A percentile compares a stretch with the other conserved stretches of the same genome.
Conservation (phyloP, 371 early-diverging fungal species). For the Syncephalis plumigaleata region DNA sequence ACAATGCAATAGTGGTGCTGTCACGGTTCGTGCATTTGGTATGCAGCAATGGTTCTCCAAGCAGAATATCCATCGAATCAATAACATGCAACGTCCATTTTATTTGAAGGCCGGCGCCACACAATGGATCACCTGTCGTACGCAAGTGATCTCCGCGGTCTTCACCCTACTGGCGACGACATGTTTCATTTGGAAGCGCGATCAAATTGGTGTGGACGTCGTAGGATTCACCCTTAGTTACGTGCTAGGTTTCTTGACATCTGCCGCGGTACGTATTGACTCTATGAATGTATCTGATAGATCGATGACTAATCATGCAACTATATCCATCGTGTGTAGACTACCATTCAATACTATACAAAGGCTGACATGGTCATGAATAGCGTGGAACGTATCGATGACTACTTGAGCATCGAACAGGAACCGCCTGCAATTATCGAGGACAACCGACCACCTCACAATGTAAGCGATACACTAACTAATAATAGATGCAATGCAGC, state of each 20-base stretch:
- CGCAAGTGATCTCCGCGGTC: slow-evolving; percentile 46
- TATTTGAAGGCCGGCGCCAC: slow-evolving; percentile 71
- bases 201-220: slow-evolving; percentile 44
- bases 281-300: slow-evolving; percentile 25
- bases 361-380: slow-evolving; percentile 51
- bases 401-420: slow-evolving; percentile 33
- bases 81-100: slow-evolving; percentile 46
- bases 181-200: slow-evolving; percentile 17
- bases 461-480: slow-evolving; percentile 8
- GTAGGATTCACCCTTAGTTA: slow-evolving; percentile 70
- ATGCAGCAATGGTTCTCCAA: slow-evolving; percentile 32
- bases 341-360: slow-evolving; percentile 16
- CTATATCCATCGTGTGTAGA: slow-evolving; percentile 20
- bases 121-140: slow-evolving; percentile 74
- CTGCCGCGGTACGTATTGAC: slow-evolving; percentile 37
- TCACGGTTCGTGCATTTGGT: slow-evolving; percentile 68
- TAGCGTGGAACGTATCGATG: slow-evolving; percentile 41
- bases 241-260: slow-evolving; percentile 33
- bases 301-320: too few relatives aligned
- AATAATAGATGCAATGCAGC: too few relatives aligned
- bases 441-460: slow-evolving; percentile 20
- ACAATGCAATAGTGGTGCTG: slow-evolving; percentile 35
- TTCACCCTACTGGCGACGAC: slow-evolving; percentile 54
- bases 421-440: slow-evolving; percentile 34
- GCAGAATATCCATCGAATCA: slow-evolving; percentile 28